Base-by-base conservation (phyloP, 306 rosid species). In the Inga oerstediana region DNA sequence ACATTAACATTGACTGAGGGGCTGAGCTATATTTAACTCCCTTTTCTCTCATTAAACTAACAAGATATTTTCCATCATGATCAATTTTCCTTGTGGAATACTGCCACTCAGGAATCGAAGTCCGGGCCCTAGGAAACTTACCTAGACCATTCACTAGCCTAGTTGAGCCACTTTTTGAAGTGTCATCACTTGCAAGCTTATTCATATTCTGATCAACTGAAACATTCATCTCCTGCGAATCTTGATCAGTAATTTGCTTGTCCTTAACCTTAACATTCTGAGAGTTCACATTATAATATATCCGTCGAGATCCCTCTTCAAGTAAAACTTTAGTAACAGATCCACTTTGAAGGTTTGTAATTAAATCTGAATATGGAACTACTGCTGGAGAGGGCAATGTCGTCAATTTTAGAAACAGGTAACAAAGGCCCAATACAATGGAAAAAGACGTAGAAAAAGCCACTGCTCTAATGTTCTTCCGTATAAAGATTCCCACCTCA, bases 281-380 rank as follows among this genome's bases (percentile, higher is more conserved):
- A 39, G 84, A 59, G 67, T 84, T 51, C 24, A 34, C 72, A 75
- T 91, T 92, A 59, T 89, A 96, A 85, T 91, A 88, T 88, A 96
- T 90, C 12, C 92, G 89, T 4, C 95, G 94, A 48, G 99, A 96
- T n/a, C 97, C 97, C 80, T 96, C 99, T 89, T 96, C 98, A 2
- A 96, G 86, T 80, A 96, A 82, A 78, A 94, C 98, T 66, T 86
- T 92, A 0, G 88, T 74, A 56, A 96, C 98, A 59, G 83, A 83
- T 74, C 90, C 98, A 77, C 78, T 84, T 79, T 87, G 87, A 77
- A 96, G 94, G 81, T 91, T 93, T 8, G 77, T 77, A 41, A 96
- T 71, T 85, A 96, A 83, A 35, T 92, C 94, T 2, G 99, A 94
- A 89, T 96, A 96, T 0, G 99, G 98, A 81, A 96, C 99, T 67